phyloP scores from a whole-genome alignment of 352 stramenopile genomes.

The Globisporangium spinosum region DNA sequence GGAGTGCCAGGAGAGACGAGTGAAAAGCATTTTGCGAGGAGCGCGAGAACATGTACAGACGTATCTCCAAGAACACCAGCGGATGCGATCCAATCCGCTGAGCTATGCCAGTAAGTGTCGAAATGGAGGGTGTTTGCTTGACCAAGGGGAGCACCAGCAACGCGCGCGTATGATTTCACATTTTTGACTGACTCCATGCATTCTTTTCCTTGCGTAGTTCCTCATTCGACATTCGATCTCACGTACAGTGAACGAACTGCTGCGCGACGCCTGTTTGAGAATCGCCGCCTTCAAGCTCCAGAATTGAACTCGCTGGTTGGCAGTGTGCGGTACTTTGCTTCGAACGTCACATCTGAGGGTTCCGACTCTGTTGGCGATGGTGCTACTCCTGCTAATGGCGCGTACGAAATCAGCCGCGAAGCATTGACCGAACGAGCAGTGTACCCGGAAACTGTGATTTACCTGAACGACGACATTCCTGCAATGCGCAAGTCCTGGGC shows the following conservation, averaged over 20 bases:
- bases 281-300: conserved; percentile 9
- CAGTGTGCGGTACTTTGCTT: conserved; percentile 34
- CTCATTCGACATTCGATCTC: conserved; percentile 18
- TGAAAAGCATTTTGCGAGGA: conserved; percentile 16
- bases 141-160: background rate
- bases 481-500: conserved; percentile 48
- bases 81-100: conserved; percentile 3
- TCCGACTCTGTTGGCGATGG: background rate
- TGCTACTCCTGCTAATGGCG: background rate
- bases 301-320: conserved; percentile 37
- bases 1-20: conserved; percentile 14
- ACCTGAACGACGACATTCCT: conserved; percentile 42
- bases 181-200: too few relatives aligned
- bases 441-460: conserved; percentile 51
- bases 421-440: conserved; percentile 16
- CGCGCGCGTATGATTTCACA: background rate
- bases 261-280: conserved; percentile 25
- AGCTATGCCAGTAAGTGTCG: conserved; percentile 14
- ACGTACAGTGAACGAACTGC: conserved; percentile 27
- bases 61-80: conserved; percentile 14
- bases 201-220: background rate
- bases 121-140: background rate
- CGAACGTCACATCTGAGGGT: conserved; percentile 13
- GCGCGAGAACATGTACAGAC: conserved; percentile 12
- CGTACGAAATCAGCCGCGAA: background rate